A percentile compares a stretch with the other conserved stretches of the same genome.
phyloP scores from a whole-genome alignment of 2,329 filamentous ascomycete genomes.

The Nothophaeocryptopus gaeumannii region DNA sequence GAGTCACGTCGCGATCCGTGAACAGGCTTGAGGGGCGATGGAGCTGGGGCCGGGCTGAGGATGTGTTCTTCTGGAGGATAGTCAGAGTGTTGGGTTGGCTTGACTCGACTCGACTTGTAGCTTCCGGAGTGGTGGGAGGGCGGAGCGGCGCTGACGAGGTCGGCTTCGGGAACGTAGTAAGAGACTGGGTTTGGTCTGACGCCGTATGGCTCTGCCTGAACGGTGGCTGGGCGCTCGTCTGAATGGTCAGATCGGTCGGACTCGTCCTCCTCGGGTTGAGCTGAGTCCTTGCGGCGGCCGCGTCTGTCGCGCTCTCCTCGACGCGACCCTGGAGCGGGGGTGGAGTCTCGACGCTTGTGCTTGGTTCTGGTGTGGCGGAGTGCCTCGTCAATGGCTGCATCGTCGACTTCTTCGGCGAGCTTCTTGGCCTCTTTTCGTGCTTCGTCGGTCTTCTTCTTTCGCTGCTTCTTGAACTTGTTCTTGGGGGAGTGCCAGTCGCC shows the following conservation, averaged over 20 bases:
- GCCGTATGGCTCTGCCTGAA: too few relatives aligned
- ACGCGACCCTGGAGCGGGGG: too few relatives aligned
- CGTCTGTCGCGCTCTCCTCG: too few relatives aligned
- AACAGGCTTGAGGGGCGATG: constrained; percentile 12
- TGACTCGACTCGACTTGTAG: constrained; percentile 3
- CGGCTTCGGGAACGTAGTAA: neutral
- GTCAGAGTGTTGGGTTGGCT: constrained; percentile 8
- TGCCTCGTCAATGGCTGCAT: too few relatives aligned
- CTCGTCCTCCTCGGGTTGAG: too few relatives aligned
- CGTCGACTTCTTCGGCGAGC: constrained; percentile 6
- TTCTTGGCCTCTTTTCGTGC: neutral
- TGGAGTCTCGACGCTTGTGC: too few relatives aligned
- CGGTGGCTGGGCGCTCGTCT: too few relatives aligned
- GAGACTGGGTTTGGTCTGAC: constrained; percentile 7
- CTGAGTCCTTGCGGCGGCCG: too few relatives aligned
- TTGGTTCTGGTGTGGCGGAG: too few relatives aligned
- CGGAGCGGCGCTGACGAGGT: neutral
- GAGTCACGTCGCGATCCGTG: constrained; percentile 14
- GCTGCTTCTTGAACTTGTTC: constrained; percentile 12
- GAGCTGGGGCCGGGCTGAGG: neutral
- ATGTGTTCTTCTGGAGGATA: constrained; percentile 16
- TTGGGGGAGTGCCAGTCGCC: constrained; percentile 7
- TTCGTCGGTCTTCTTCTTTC: neutral
- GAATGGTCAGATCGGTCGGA: too few relatives aligned
- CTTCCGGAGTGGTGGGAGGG: neutral